Conservation (phyloP, 805 yeast species). For the Candida caryicola region DNA sequence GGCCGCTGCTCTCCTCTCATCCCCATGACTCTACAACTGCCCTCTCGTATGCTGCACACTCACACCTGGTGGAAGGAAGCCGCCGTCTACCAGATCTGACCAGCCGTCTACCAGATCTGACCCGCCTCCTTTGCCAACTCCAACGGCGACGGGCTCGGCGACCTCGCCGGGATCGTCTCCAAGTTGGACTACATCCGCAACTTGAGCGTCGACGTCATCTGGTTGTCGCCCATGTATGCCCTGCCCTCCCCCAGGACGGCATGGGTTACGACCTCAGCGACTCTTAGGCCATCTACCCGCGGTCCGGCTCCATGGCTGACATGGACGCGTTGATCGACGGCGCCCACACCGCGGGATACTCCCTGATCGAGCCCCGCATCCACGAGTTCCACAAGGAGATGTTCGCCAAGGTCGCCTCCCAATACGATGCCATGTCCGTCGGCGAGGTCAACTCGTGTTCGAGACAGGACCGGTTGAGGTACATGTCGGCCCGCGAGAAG, state of each 20-base stretch:
- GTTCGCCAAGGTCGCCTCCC: constrained; percentile 38
- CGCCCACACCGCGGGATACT: constrained; percentile 32
- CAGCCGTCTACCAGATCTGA: constrained; percentile 58
- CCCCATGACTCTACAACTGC: not conserved
- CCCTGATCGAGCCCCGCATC: constrained; percentile 50
- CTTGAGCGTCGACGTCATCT: constrained; percentile 52
- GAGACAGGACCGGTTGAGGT: constrained; percentile 40
- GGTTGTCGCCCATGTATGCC: constrained; percentile 58
- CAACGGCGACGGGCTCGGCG: constrained; percentile 59
- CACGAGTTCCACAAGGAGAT: constrained; percentile 58
- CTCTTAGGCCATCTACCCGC: constrained; percentile 50
- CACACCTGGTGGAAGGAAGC: constrained; percentile 56
- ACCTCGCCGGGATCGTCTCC: constrained; percentile 52
- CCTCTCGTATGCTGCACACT: not conserved
- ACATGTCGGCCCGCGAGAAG: constrained; percentile 37
- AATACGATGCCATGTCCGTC: constrained; percentile 53
- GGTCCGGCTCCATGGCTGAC: constrained; percentile 54
- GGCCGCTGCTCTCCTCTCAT: too few species aligned
- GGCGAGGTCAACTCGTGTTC: constrained; percentile 51
- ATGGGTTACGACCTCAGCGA: constrained; percentile 62
- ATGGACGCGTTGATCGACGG: constrained; percentile 48
- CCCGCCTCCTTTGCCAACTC: constrained; percentile 60
- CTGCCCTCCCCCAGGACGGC: constrained; percentile 58
- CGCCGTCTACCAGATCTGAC: constrained; percentile 54
- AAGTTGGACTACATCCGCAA: constrained; percentile 49